A percentile compares a stretch with the other conserved stretches of the same genome.
These are phyloP conservation scores for Blastocystis sp. DNA, from an alignment of 352 stramenopile genomes.

Conservation along the genomic window DNA sequence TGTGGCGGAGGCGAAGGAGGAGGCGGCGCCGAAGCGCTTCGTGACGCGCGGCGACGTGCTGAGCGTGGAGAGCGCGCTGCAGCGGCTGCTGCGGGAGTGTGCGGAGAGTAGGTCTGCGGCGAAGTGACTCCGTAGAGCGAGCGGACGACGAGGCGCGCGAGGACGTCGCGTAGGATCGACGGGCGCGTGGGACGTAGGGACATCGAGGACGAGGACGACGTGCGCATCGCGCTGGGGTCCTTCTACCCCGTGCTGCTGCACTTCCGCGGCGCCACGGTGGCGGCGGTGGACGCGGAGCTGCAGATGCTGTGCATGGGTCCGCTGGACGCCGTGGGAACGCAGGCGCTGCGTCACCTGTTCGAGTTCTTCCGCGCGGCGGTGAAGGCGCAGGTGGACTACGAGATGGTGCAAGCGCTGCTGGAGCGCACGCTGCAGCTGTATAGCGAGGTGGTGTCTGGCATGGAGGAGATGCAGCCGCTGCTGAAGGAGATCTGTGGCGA, in stretches of 20 bases:
- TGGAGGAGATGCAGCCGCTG: constrained; percentile 6
- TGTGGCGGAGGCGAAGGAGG: neutral
- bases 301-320: constrained; percentile 37
- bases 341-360: constrained; percentile 3
- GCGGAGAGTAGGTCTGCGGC: neutral
- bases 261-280: neutral
- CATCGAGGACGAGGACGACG: constrained; percentile 28
- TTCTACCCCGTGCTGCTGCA: constrained; percentile 26
- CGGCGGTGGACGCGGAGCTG: constrained; percentile 10
- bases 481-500: constrained; percentile 18
- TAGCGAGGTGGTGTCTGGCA: neutral
- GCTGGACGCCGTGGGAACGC: constrained; percentile 6
- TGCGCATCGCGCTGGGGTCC: neutral
- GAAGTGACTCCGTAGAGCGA: neutral
- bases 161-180: neutral
- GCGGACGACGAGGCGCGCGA: neutral
- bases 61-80: neutral
- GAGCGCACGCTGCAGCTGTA: constrained; percentile 43
- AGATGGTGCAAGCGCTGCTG: constrained; percentile 49
- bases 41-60: neutral
- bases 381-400: constrained; percentile 22
- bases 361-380: constrained; percentile 1
- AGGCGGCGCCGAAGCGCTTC: neutral
- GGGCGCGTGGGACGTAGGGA: neutral
- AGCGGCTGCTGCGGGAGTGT: neutral